A percentile compares a stretch with the other conserved stretches of the same genome.
Conservation (phyloP, 768 basidiomycete genomes). For the Strobilomyces dryophilus region DNA sequence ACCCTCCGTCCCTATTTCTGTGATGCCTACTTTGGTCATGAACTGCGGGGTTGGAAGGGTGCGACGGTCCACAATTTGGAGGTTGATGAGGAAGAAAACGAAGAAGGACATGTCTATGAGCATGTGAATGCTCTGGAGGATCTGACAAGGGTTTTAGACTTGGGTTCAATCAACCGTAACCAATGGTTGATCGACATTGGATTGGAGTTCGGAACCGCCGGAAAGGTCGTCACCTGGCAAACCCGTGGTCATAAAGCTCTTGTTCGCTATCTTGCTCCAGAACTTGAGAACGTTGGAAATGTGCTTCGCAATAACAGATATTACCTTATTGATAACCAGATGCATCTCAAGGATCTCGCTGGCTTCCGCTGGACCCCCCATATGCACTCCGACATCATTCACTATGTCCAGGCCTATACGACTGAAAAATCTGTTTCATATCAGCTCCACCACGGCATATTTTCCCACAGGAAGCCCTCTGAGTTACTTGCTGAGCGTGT, state of each 20-base stretch:
- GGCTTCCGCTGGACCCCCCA: neutral
- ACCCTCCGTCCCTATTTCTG: neutral
- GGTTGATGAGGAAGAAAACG: neutral
- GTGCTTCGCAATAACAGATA: rapidly evolving
- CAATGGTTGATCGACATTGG: slow-evolving; percentile 3
- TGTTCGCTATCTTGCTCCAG: neutral
- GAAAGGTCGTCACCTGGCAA: neutral
- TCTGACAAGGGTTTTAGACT: neutral
- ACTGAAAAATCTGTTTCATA: slow-evolving; percentile 6
- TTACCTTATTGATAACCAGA: neutral
- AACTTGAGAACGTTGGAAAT: rapidly evolving
- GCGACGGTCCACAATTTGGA: neutral
- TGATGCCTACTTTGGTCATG: slow-evolving; percentile 11
- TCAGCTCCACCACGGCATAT: slow-evolving; percentile 8
- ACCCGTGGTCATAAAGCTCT: neutral
- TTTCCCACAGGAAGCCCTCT: neutral
- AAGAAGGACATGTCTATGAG: neutral
- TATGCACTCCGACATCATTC: neutral
- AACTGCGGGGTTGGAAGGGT: slow-evolving; percentile 8
- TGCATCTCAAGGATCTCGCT: slow-evolving; percentile 7
- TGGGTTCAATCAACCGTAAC: neutral
- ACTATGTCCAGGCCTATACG: slow-evolving; percentile 8
- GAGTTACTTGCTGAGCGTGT: neutral
- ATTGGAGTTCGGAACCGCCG: neutral
- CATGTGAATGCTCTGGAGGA: neutral